Base-by-base conservation (phyloP, 768 basidiomycete species). In the Zangia roseola region DNA sequence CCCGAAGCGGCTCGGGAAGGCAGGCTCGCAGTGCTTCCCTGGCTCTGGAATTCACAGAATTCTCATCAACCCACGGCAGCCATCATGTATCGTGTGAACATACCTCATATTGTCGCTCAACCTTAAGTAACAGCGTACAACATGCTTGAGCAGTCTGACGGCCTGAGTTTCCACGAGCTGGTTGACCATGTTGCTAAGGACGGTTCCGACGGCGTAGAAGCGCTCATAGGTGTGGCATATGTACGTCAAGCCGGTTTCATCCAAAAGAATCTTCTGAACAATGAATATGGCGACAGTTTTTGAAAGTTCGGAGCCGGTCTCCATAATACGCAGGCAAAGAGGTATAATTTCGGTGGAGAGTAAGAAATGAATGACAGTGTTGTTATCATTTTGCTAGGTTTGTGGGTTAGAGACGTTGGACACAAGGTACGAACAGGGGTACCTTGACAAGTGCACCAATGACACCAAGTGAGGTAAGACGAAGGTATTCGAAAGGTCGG, bases 141-240 rank as follows among this genome's bases (percentile, higher is more conserved):
- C 97, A 65, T 99, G 97, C 69, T 99, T 99, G 58, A 99, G 74
- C 40, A 99, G 73, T 60, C 97, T 75, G 24, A 98, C 95, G 10
- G 97, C 97, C 69, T 97, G 97, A 2, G 91, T 97, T 71, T 99
- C 95, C 45, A 98, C 94, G 41, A 99, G 79, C 65, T 97, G 93
- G 63, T 88, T 89, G 56, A 98, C 97, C 97, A 99, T 99, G 69
- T 97, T 97, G 75, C 90, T 91, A 50, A 99, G 78, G 14, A 99
- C 97, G 8, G 95, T 97, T 16, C 95, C 97, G 45, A 99, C 97
- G 13, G 97, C 97, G 68, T 97, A 98, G 74, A 99, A 99, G 44
- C 97, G 81, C 68, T 99, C 97, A 65, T 99, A 99, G n/a, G 97
- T 99, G 70, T 99, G 97, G 61, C 97, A 98, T 63, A 98, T 99